A percentile compares a stretch with the other conserved stretches of the same genome.
Conservation (phyloP, 805 yeast species). For the Candida orba region DNA sequence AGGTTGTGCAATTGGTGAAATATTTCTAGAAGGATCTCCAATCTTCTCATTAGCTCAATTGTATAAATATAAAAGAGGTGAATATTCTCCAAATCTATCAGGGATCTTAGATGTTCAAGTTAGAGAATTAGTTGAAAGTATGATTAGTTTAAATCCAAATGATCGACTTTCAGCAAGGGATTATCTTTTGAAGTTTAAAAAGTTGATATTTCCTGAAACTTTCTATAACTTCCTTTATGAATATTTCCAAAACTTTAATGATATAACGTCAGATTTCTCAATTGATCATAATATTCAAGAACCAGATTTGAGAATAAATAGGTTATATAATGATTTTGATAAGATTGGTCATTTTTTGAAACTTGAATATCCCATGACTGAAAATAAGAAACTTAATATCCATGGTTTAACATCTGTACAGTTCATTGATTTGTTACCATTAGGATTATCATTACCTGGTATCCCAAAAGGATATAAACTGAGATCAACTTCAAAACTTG, state of each 20-base stretch:
- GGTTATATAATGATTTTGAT: slow-evolving; percentile 53
- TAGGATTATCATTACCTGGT: slow-evolving; percentile 45
- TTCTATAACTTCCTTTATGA: slow-evolving; percentile 66
- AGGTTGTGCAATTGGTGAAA: slow-evolving; percentile 88
- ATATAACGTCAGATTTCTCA: slow-evolving; percentile 11
- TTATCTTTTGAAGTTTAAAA: slow-evolving; percentile 44
- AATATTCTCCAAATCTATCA: slow-evolving; percentile 55
- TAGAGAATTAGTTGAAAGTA: slow-evolving; percentile 47
- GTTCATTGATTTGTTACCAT: slow-evolving; percentile 23
- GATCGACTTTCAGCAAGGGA: slow-evolving; percentile 50
- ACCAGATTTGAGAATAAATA: slow-evolving; percentile 51
- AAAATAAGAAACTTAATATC: background rate
- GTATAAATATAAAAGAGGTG: slow-evolving; percentile 70
- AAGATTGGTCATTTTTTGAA: slow-evolving; percentile 36
- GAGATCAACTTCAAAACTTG: slow-evolving; percentile 25
- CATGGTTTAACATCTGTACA: slow-evolving; percentile 2
- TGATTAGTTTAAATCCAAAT: slow-evolving; percentile 59
- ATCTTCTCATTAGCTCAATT: slow-evolving; percentile 81
- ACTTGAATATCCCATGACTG: slow-evolving; percentile 24
- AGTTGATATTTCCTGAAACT: slow-evolving; percentile 52
- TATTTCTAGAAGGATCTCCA: slow-evolving; percentile 81
- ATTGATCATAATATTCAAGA: slow-evolving; percentile 28
- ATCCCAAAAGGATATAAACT: slow-evolving; percentile 40
- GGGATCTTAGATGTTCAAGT: slow-evolving; percentile 45
- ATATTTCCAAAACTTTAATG: slow-evolving; percentile 43